Conservation (phyloP, 352 stramenopile genomes). For the Globisporangium nodosum region DNA sequence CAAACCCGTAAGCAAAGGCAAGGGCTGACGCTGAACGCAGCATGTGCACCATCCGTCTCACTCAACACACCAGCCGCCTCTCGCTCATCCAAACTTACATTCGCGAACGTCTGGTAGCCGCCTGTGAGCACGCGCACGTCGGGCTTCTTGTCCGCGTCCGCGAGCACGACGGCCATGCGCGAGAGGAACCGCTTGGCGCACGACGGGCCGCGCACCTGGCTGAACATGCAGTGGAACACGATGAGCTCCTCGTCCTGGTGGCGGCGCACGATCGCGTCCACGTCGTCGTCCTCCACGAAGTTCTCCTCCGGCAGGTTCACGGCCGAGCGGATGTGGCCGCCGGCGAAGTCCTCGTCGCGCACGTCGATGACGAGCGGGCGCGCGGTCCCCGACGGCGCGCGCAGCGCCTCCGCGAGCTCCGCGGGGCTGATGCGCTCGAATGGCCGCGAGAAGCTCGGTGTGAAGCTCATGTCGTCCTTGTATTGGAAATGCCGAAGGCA, state of each 20-base stretch:
- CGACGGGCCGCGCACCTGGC: conserved; percentile 73
- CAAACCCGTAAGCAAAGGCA: not conserved
- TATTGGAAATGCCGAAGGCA: not conserved
- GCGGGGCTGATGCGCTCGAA: conserved; percentile 40
- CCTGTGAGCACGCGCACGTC: conserved; percentile 64
- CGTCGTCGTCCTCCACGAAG: conserved; percentile 78
- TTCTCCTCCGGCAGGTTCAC: conserved; percentile 75
- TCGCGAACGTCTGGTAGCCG: conserved; percentile 62
- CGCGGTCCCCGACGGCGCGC: conserved; percentile 18
- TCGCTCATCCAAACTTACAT: conserved; percentile 19
- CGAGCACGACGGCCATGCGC: conserved; percentile 47
- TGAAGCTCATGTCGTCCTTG: not conserved
- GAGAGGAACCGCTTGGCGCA: conserved; percentile 72
- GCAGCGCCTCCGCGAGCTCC: conserved; percentile 53
- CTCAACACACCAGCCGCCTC: not conserved
- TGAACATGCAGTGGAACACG: conserved; percentile 89
- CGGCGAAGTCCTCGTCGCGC: conserved; percentile 65
- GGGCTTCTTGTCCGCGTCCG: conserved; percentile 38
- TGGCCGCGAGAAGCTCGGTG: conserved; percentile 34
- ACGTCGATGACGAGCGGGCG: conserved; percentile 69
- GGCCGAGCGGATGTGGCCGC: conserved; percentile 68
- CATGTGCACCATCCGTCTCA: too few species aligned
- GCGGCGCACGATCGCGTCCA: conserved; percentile 64
- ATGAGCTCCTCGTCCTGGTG: conserved; percentile 60
- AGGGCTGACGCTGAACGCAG: not conserved